Percentiles rank a stretch among this genome's conserved stretches.
Evolutionary conservation across 2,329 filamentous ascomycete species (phyloP).

Genomic region (Mycosphaerella sp.): DNA sequence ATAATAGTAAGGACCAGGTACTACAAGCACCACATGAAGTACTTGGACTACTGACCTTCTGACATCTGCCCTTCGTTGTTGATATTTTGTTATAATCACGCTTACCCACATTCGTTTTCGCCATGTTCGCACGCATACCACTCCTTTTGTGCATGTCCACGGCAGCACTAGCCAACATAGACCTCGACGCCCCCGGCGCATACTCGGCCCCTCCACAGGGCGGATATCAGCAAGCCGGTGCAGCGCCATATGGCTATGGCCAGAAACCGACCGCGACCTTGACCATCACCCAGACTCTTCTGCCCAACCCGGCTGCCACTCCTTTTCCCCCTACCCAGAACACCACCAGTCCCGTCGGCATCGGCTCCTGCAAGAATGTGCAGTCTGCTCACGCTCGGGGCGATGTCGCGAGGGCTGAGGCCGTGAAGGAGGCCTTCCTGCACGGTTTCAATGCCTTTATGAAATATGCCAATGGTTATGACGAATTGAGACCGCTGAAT

Average conservation of each 20-base stretch:
- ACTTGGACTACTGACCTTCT: too few species aligned
- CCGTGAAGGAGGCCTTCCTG: slow-evolving; percentile 16
- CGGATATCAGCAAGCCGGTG: not conserved
- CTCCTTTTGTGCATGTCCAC: not conserved
- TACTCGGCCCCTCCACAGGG: not conserved
- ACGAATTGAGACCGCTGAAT: slow-evolving; percentile 16
- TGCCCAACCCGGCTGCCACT: not conserved
- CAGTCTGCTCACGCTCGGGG: slow-evolving; percentile 4
- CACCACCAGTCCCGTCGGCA: not conserved
- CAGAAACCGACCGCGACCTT: not conserved
- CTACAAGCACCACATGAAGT: too few species aligned
- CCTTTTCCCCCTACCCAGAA: not conserved
- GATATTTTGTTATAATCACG: too few species aligned
- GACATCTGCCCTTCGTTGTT: too few species aligned
- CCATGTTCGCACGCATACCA: not conserved
- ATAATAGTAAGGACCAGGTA: too few species aligned
- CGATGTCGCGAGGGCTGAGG: slow-evolving; percentile 12
- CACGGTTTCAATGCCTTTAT: slow-evolving; percentile 18
- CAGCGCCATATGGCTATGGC: slow-evolving; percentile 1
- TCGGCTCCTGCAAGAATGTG: slow-evolving; percentile 14
- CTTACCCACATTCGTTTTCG: not conserved
- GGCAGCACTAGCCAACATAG: not conserved
- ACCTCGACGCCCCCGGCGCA: not conserved
- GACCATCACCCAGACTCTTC: slow-evolving; percentile 1
- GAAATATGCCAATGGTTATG: slow-evolving; percentile 33